Percentiles rank a stretch among this genome's conserved stretches.
Evolutionary conservation across 1,284 basidiomycete genomes (phyloP).

Genomic region (Xerocomus nothofagi): DNA sequence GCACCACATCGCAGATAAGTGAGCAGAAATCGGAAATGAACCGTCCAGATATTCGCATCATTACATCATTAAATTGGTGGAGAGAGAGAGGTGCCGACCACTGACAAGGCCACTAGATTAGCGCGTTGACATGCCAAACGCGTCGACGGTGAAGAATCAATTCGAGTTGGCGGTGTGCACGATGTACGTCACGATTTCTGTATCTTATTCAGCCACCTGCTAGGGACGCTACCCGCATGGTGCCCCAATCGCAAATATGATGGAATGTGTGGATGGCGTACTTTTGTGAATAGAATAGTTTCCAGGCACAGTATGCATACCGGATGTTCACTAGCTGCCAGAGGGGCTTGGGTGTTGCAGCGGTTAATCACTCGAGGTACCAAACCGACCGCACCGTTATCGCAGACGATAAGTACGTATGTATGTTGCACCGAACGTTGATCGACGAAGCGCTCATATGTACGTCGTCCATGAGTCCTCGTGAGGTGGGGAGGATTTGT

Average conservation of each 20-base stretch:
- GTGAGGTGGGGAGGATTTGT: not conserved
- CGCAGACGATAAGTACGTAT: not conserved
- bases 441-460: conserved; percentile 2
- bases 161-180: too few relatives aligned
- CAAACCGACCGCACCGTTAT: not conserved
- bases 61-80: not conserved
- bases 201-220: not conserved
- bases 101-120: not conserved
- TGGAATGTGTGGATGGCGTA: not conserved
- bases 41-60: not conserved
- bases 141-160: not conserved
- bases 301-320: not conserved
- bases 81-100: not conserved
- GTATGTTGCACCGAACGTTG: not conserved
- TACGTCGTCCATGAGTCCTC: conserved; percentile 2
- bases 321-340: too few relatives aligned
- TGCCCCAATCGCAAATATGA: not conserved
- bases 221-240: not conserved
- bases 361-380: conserved; percentile 4
- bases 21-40: not conserved
- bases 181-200: not conserved
- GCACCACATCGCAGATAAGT: not conserved
- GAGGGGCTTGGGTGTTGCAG: not conserved
- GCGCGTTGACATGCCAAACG: not conserved
- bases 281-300: not conserved